Evolutionary conservation across 805 yeast genomes (phyloP).

Genomic region (Nakazawaea wyomingensis): DNA sequence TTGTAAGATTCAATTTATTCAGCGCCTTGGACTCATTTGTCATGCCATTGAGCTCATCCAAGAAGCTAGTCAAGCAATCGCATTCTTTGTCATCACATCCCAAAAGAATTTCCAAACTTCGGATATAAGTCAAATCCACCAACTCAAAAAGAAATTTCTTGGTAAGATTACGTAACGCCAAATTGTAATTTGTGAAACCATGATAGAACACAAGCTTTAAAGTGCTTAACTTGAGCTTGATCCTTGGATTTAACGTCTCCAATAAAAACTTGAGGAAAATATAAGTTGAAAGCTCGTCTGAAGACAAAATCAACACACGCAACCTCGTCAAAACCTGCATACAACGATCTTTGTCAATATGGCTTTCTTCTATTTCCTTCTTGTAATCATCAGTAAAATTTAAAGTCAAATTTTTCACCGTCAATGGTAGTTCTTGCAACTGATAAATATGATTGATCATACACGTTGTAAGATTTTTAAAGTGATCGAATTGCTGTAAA

Average conservation of each 20-base stretch:
- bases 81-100: slow-evolving; percentile 48
- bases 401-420: slow-evolving; percentile 17
- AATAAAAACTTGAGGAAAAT: slow-evolving; percentile 28
- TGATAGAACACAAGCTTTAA: slow-evolving; percentile 42
- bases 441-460: slow-evolving; percentile 18
- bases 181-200: slow-evolving; percentile 36
- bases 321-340: slow-evolving; percentile 1
- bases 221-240: slow-evolving; percentile 22
- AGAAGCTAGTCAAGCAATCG: slow-evolving; percentile 40
- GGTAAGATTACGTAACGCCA: slow-evolving; percentile 27
- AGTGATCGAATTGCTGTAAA: slow-evolving; percentile 4
- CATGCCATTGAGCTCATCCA: slow-evolving; percentile 30
- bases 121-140: slow-evolving; percentile 25
- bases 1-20: slow-evolving; percentile 19
- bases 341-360: slow-evolving; percentile 8
- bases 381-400: slow-evolving; percentile 14
- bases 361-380: slow-evolving; percentile 4
- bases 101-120: slow-evolving; percentile 43
- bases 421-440: slow-evolving; percentile 17
- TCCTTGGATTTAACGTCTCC: slow-evolving; percentile 13
- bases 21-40: slow-evolving; percentile 19
- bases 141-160: slow-evolving; percentile 24
- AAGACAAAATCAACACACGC: slow-evolving; percentile 19
- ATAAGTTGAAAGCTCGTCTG: slow-evolving; percentile 31
- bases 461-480: slow-evolving; percentile 12